phyloP scores from a whole-genome alignment of 306 rosid genomes.

The Chamaecrista fasciculata region DNA sequence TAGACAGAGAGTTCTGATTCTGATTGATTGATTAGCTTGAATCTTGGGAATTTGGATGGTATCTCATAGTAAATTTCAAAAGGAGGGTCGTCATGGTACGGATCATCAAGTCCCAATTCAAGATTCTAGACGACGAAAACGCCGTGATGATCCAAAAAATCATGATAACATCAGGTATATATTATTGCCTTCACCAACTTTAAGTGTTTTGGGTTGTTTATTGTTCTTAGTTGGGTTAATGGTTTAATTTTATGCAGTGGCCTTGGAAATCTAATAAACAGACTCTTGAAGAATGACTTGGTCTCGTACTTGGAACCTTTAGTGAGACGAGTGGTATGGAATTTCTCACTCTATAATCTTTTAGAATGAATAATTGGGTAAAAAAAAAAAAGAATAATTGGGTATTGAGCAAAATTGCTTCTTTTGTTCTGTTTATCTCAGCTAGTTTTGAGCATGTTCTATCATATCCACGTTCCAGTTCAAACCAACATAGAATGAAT shows the following conservation, averaged over 20 bases:
- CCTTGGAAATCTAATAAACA: conserved; percentile 23
- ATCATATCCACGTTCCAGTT: conserved; percentile 16
- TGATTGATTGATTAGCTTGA: not conserved
- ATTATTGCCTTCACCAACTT: not conserved
- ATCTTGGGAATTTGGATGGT: conserved; percentile 58
- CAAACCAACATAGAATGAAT: not conserved
- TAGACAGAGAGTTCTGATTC: not conserved
- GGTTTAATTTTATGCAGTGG: conserved; percentile 45
- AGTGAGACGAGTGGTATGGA: conserved; percentile 44
- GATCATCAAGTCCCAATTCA: conserved; percentile 27
- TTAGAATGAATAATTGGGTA: not conserved
- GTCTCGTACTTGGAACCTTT: conserved; percentile 34
- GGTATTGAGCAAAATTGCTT: not conserved
- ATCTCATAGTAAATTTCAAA: conserved; percentile 15
- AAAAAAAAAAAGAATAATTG: no score
- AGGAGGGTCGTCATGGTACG: not conserved
- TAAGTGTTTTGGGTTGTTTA: not conserved
- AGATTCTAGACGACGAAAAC: conserved; percentile 24
- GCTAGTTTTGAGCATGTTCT: conserved; percentile 19
- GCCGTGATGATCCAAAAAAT: conserved; percentile 26
- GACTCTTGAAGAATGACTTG: not conserved
- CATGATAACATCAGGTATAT: conserved; percentile 9
- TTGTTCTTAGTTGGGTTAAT: conserved; percentile 23
- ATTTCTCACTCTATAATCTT: conserved; percentile 1
- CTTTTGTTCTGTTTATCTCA: not conserved